Percentiles rank a stretch among this genome's conserved stretches.
Conservation (phyloP, 805 yeast genomes). For the Sugiyamaella floridensis region DNA sequence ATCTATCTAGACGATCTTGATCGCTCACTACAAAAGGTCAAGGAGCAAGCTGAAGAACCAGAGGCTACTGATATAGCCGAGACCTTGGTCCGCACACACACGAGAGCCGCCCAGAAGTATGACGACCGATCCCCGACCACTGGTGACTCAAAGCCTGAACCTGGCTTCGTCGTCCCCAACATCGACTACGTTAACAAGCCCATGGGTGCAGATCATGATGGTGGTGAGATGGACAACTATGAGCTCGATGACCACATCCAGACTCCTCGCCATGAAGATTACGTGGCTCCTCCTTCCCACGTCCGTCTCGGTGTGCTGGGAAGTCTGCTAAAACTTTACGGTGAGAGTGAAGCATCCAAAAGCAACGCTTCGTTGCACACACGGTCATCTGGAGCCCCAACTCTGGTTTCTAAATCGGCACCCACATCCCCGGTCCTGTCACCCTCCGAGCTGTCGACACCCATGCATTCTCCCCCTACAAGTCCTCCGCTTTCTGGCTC, state of each 20-base stretch:
- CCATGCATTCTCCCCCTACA: neutral
- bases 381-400: neutral
- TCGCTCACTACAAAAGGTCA: conserved; percentile 9
- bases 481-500: neutral
- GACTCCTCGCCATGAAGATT: conserved; percentile 32
- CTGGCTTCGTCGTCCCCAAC: conserved; percentile 17
- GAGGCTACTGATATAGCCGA: conserved; percentile 17
- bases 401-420: neutral
- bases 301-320: conserved; percentile 86
- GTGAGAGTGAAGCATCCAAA: conserved; percentile 18
- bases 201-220: neutral
- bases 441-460: neutral
- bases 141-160: conserved; percentile 2
- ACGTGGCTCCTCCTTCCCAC: conserved; percentile 52
- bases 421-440: conserved; percentile 6
- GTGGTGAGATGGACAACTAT: neutral
- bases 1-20: conserved; percentile 21
- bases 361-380: neutral
- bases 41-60: conserved; percentile 9
- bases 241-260: conserved; percentile 9
- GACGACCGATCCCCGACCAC: neutral
- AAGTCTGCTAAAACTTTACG: conserved; percentile 62
- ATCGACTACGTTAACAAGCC: conserved; percentile 8
- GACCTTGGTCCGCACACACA: conserved; percentile 16
- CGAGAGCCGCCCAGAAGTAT: neutral